Conservation (phyloP, 2,329 filamentous ascomycete species). For the Beauveria bassiana region DNA sequence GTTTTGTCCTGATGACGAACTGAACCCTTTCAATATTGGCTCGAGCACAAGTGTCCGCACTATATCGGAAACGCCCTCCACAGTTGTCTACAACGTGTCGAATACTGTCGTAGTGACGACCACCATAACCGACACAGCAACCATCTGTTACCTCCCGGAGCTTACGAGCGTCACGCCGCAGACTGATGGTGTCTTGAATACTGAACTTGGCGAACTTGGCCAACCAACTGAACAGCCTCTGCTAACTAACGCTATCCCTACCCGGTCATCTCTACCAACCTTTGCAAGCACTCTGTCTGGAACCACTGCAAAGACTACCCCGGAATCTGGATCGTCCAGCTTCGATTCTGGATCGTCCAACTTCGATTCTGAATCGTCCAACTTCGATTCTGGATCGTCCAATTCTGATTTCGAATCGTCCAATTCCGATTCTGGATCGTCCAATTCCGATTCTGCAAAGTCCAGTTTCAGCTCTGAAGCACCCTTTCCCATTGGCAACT, state of each 20-base stretch:
- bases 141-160: not conserved
- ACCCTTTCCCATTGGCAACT: not conserved
- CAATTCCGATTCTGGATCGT: not conserved
- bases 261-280: conserved; percentile 21
- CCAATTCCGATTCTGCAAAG: not conserved
- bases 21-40: not conserved
- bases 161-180: not conserved
- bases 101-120: not conserved
- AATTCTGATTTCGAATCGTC: too few species aligned
- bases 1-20: not conserved
- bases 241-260: conserved; percentile 23
- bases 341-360: not conserved
- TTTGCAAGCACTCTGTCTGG: conserved; percentile 12
- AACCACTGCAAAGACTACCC: conserved; percentile 1
- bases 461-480: not conserved
- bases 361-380: not conserved
- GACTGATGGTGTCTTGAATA: conserved; percentile 2
- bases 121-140: not conserved
- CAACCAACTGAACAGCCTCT: conserved; percentile 8
- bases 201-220: not conserved
- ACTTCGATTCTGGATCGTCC: not conserved
- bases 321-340: not conserved
- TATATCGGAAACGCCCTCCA: not conserved
- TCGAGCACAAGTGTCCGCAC: not conserved
- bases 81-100: not conserved